These are phyloP conservation scores for Pythium sukuiense DNA, from an alignment of 352 stramenopile genomes.

Conservation along the genomic window DNA sequence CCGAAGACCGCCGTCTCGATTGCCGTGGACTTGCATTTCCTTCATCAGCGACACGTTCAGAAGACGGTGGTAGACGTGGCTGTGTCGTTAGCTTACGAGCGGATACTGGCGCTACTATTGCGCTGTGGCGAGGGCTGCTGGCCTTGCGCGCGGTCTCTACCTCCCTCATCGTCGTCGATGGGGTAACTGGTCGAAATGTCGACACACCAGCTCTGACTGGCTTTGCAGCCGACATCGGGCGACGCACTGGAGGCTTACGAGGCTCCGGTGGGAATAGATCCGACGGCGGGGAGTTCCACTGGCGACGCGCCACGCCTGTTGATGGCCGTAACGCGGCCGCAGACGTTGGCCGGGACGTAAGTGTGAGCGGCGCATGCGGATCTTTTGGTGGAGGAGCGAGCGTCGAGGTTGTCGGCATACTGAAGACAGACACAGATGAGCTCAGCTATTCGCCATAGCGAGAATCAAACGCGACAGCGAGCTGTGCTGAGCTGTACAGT, in stretches of 20 bases:
- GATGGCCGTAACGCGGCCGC: neutral
- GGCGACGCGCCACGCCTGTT: constrained; percentile 16
- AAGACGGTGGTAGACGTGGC: neutral
- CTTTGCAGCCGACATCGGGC: constrained; percentile 15
- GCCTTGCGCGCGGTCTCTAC: constrained; percentile 2
- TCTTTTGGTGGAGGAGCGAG: constrained; percentile 4
- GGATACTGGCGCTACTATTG: neutral
- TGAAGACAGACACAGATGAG: neutral
- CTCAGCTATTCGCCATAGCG: neutral
- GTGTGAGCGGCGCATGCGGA: neutral
- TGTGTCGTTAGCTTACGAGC: neutral
- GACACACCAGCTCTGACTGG: neutral
- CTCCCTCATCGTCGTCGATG: neutral
- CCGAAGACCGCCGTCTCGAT: neutral
- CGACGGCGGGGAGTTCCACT: constrained; percentile 31
- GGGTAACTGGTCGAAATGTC: neutral
- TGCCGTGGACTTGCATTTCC: neutral
- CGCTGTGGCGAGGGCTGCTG: neutral
- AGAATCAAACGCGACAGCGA: neutral
- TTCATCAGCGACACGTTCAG: neutral
- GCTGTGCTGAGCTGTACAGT: too few relatives aligned
- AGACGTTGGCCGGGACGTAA: constrained; percentile 20
- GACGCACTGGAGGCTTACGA: constrained; percentile 6
- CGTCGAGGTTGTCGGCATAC: constrained; percentile 13
- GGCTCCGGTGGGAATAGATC: constrained; percentile 21